Evolutionary conservation across 306 rosid genomes (phyloP).

Genomic region (Medicago ruthenica): DNA sequence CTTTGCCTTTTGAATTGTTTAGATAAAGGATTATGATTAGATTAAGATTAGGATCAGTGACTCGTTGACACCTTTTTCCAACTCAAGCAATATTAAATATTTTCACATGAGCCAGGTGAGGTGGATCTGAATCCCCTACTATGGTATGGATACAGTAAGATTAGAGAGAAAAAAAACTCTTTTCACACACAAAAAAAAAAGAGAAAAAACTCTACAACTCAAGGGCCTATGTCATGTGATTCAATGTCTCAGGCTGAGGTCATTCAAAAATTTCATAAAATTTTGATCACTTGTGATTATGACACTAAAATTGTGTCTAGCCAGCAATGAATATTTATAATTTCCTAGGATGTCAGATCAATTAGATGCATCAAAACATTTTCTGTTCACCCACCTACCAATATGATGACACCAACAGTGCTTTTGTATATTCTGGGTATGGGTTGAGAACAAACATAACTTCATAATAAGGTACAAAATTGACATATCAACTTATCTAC

Average conservation of each 20-base stretch:
- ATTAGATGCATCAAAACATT: constrained; percentile 10
- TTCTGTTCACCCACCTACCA: constrained; percentile 5
- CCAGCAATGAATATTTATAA: neutral
- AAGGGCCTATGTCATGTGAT: neutral
- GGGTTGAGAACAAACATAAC: neutral
- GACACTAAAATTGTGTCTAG: constrained; percentile 16
- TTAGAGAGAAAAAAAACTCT: too few relatives aligned
- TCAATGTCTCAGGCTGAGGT: neutral
- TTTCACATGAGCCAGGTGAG: neutral
- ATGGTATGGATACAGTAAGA: too few relatives aligned
- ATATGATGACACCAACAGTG: neutral
- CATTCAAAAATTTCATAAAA: neutral
- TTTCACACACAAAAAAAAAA: too few relatives aligned
- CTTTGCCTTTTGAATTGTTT: constrained; percentile 29
- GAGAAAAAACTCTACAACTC: too few relatives aligned
- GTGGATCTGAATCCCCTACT: neutral
- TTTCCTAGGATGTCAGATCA: constrained; percentile 30
- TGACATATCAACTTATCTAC: neutral
- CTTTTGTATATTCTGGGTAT: neutral
- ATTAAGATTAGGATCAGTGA: constrained; percentile 5
- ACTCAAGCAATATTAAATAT: constrained; percentile 34
- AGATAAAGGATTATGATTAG: constrained; percentile 28
- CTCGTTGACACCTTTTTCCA: neutral
- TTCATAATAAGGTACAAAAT: neutral
- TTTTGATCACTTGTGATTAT: neutral